Percentiles rank a stretch among this genome's conserved stretches.
Conservation (phyloP, 495 filamentous ascomycete genomes). For the Neurospora pannonica region DNA sequence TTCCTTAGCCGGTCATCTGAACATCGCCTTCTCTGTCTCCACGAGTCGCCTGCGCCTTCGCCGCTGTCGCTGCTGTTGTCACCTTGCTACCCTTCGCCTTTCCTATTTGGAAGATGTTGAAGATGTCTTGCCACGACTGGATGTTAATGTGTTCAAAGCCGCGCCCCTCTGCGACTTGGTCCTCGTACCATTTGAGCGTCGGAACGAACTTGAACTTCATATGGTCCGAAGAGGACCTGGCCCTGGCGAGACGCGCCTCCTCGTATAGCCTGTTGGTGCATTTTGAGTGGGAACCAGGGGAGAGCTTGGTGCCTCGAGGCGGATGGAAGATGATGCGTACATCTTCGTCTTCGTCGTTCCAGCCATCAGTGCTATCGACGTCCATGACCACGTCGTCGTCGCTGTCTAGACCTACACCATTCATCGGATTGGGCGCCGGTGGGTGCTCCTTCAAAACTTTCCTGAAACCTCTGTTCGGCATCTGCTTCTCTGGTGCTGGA, state of each 20-base stretch:
- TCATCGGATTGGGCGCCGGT: neutral
- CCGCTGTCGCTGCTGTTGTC: neutral
- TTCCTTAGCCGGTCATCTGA: neutral
- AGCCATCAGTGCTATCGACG: neutral
- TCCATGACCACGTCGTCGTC: slow-evolving; percentile 12
- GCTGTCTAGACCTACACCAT: neutral
- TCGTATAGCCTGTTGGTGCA: slow-evolving; percentile 34
- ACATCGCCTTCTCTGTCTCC: neutral
- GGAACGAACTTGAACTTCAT: slow-evolving; percentile 30
- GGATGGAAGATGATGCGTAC: slow-evolving; percentile 36
- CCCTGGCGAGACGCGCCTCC: slow-evolving; percentile 17
- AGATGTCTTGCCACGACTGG: slow-evolving; percentile 24
- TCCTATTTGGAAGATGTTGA: slow-evolving; percentile 17
- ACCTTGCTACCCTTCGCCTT: neutral
- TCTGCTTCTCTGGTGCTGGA: slow-evolving; percentile 15
- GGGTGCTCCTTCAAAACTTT: neutral
- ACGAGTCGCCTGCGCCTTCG: neutral
- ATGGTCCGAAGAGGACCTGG: slow-evolving; percentile 3
- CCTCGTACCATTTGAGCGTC: slow-evolving; percentile 35
- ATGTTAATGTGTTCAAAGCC: slow-evolving; percentile 30
- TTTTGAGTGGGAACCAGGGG: slow-evolving; percentile 12
- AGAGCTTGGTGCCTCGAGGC: slow-evolving; percentile 15
- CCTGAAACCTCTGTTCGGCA: slow-evolving; percentile 17
- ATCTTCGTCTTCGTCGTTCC: slow-evolving; percentile 12
- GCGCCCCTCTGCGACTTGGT: slow-evolving; percentile 31